A percentile compares a stretch with the other conserved stretches of the same genome.
Conservation (phyloP, 2,329 filamentous ascomycete genomes). For the Fusarium temperatum region DNA sequence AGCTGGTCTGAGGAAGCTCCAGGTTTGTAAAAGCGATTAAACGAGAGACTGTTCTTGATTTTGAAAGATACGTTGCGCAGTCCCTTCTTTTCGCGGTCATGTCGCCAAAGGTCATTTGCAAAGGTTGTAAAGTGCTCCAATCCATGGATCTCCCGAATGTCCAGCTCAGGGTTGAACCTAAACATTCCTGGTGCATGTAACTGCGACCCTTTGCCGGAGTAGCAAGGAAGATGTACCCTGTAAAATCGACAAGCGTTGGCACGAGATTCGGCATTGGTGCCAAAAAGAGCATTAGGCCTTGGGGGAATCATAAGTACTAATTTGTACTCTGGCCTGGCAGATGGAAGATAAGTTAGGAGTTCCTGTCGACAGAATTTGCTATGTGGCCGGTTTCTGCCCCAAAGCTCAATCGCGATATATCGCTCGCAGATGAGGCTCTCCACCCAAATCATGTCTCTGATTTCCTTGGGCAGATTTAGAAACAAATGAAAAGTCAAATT, state of each 20-base stretch:
- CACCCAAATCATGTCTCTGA: background rate
- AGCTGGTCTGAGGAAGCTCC: background rate
- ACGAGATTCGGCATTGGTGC: background rate
- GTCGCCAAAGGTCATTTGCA: background rate
- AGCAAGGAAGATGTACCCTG: background rate
- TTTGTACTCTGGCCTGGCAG: background rate
- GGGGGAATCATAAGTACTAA: background rate
- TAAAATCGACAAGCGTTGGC: background rate
- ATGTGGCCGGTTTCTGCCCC: fast-evolving
- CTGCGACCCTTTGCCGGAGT: background rate
- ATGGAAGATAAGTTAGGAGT: fast-evolving
- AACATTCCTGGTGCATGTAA: background rate
- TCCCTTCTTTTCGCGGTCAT: background rate
- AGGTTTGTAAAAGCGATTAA: background rate
- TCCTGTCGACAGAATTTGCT: background rate
- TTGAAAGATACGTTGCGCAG: background rate
- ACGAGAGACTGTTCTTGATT: too few species aligned
- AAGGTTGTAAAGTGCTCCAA: background rate
- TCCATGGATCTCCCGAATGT: background rate
- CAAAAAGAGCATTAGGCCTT: background rate
- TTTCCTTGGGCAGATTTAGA: background rate
- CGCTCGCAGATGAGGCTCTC: background rate
- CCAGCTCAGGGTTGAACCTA: background rate
- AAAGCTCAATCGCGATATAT: background rate
- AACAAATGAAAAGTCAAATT: background rate